Conservation (phyloP, 176 grass and related monocot genomes). For the Tillandsia fasciculata region DNA sequence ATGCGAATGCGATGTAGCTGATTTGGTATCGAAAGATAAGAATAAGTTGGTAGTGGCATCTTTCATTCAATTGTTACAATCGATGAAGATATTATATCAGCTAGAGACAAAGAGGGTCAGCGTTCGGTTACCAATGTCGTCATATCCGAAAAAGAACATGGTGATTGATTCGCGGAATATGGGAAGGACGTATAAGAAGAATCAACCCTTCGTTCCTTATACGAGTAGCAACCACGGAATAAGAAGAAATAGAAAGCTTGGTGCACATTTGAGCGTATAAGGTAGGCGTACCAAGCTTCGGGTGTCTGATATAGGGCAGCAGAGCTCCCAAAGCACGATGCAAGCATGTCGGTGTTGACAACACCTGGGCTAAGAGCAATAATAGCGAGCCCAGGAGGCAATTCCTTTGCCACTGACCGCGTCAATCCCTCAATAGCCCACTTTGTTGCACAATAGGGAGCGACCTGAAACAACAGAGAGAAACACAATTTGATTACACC, state of each 20-base stretch:
- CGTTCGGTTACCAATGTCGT: no score
- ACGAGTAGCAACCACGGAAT: background rate
- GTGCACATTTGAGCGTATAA: background rate
- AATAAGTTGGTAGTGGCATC: no score
- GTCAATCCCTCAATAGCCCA: slow-evolving; percentile 97
- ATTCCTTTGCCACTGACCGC: slow-evolving; percentile 75
- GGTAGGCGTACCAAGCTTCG: slow-evolving; percentile 61
- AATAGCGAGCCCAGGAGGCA: slow-evolving; percentile 74
- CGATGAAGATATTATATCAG: no score
- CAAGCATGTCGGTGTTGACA: slow-evolving; percentile 90
- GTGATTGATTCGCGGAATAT: no score
- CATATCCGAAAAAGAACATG: no score
- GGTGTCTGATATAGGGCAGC: slow-evolving; percentile 67
- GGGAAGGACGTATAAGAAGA: no score
- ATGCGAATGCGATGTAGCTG: no score
- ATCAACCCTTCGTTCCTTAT: no score
- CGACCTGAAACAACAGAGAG: slow-evolving; percentile 43
- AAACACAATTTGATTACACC: slow-evolving; percentile 6
- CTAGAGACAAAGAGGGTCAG: no score
- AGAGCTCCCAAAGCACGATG: slow-evolving; percentile 77
- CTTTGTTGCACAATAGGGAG: slow-evolving; percentile 87
- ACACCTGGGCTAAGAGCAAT: slow-evolving; percentile 94
- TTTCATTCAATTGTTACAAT: no score
- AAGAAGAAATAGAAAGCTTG: slow-evolving; percentile 1
- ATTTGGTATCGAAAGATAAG: no score